These are phyloP conservation scores for Aureoboletus auriporus DNA, from an alignment of 768 basidiomycete species.

Conservation along the genomic window DNA sequence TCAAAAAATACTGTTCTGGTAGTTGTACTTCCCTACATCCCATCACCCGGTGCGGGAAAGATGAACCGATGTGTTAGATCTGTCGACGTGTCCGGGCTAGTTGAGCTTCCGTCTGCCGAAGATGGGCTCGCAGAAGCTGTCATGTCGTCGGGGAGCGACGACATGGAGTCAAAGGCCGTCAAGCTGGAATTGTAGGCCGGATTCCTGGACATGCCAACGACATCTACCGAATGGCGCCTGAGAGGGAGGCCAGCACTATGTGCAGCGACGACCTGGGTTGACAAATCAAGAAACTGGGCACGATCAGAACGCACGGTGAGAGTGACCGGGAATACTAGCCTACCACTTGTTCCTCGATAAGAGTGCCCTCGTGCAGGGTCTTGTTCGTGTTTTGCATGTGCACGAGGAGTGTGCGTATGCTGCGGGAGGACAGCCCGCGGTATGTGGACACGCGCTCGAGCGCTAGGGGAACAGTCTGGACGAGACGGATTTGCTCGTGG, in stretches of 20 bases:
- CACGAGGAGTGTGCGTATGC: slow-evolving; percentile 66
- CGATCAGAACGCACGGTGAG: not conserved
- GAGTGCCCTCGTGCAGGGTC: slow-evolving; percentile 46
- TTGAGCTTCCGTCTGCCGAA: slow-evolving; percentile 16
- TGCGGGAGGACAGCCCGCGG: slow-evolving; percentile 56
- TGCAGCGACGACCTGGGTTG: slow-evolving; percentile 23
- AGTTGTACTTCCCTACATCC: slow-evolving; percentile 5
- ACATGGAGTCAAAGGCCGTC: slow-evolving; percentile 14
- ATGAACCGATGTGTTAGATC: slow-evolving; percentile 16
- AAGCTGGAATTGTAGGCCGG: slow-evolving; percentile 8
- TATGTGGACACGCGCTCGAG: slow-evolving; percentile 50
- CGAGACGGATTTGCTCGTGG: slow-evolving; percentile 54
- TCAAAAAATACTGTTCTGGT: too few relatives aligned
- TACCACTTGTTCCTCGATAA: slow-evolving; percentile 56
- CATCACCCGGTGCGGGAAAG: slow-evolving; percentile 14
- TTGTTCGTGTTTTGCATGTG: slow-evolving; percentile 61
- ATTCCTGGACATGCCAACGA: slow-evolving; percentile 12
- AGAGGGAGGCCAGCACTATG: slow-evolving; percentile 23
- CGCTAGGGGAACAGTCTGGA: slow-evolving; percentile 42
- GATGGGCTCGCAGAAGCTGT: slow-evolving; percentile 22
- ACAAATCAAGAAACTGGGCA: slow-evolving; percentile 28
- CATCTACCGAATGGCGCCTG: slow-evolving; percentile 30
- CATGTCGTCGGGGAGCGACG: slow-evolving; percentile 15
- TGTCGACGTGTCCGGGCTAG: slow-evolving; percentile 16
- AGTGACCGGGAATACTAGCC: not conserved